Conservation (phyloP, 225 moss, liverwort and hornwort species). For the Takakia lepidozioides region DNA sequence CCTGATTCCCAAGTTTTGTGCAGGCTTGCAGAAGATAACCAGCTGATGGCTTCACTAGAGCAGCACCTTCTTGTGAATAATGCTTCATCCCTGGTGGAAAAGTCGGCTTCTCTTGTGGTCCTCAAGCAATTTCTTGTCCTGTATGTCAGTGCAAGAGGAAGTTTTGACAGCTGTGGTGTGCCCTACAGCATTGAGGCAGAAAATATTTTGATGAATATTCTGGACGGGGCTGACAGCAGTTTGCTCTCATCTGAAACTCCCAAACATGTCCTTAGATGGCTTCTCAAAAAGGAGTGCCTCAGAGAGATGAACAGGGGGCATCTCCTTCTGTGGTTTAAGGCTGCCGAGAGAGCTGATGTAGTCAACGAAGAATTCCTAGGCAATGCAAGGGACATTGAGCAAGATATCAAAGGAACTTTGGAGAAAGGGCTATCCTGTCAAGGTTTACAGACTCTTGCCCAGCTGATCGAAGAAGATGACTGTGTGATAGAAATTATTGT, state of each 20-base stretch:
- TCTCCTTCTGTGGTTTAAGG: slow-evolving; percentile 37
- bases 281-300: slow-evolving; percentile 40
- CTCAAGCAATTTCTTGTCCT: slow-evolving; percentile 57
- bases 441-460: slow-evolving; percentile 22
- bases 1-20: no score
- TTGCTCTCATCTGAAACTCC: slow-evolving; percentile 37
- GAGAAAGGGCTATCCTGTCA: no score
- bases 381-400: no score
- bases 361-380: no score
- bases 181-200: slow-evolving; percentile 57
- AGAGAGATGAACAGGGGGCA: slow-evolving; percentile 35
- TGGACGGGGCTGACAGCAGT: slow-evolving; percentile 30
- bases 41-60: slow-evolving; percentile 56
- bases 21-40: slow-evolving; percentile 62
- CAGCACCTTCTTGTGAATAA: slow-evolving; percentile 74
- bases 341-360: slow-evolving; percentile 11
- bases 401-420: no score
- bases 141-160: slow-evolving; percentile 47
- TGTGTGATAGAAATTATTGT: slow-evolving; percentile 33
- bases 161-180: slow-evolving; percentile 15
- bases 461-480: slow-evolving; percentile 40
- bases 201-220: slow-evolving; percentile 32
- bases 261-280: slow-evolving; percentile 50
- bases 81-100: slow-evolving; percentile 34
- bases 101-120: slow-evolving; percentile 13